phyloP scores from a whole-genome alignment of 164 flowering plant species.

The Sextonia rubra region DNA sequence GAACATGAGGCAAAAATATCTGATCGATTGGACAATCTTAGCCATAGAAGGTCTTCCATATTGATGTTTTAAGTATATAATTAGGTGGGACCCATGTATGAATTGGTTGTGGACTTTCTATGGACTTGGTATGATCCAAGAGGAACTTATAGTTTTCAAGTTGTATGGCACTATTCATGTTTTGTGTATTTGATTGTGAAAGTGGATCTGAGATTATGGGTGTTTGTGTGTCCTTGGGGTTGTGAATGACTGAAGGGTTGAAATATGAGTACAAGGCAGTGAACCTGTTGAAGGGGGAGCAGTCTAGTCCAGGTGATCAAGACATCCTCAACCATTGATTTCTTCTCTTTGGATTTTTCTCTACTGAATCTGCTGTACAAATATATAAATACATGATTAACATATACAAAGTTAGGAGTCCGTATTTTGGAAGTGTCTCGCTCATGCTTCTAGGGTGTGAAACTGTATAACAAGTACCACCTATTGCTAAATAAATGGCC shows the following conservation, averaged over 20 bases:
- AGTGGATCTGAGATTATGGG: neutral
- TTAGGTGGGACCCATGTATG: neutral
- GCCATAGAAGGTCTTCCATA: neutral
- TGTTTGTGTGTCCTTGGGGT: neutral
- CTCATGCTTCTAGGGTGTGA: no score
- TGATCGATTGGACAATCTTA: neutral
- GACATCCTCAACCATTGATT: neutral
- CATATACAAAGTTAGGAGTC: no score
- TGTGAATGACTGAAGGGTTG: conserved; percentile 30
- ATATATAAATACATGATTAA: neutral
- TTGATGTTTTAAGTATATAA: neutral
- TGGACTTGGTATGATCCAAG: neutral
- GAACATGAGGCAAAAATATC: neutral
- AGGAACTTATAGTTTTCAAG: neutral
- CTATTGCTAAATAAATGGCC: no score
- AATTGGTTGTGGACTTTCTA: neutral
- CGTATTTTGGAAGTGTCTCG: no score
- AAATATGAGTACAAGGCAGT: conserved; percentile 71
- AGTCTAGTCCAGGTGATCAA: conserved; percentile 60
- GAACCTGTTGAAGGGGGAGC: conserved; percentile 74
- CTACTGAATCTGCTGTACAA: neutral
- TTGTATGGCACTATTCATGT: neutral
- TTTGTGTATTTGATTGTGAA: neutral
- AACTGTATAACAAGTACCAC: no score
- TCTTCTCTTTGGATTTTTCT: neutral